Evolutionary conservation across 1,284 basidiomycete genomes (phyloP).

Genomic region (Ceratobasidium sp.): DNA sequence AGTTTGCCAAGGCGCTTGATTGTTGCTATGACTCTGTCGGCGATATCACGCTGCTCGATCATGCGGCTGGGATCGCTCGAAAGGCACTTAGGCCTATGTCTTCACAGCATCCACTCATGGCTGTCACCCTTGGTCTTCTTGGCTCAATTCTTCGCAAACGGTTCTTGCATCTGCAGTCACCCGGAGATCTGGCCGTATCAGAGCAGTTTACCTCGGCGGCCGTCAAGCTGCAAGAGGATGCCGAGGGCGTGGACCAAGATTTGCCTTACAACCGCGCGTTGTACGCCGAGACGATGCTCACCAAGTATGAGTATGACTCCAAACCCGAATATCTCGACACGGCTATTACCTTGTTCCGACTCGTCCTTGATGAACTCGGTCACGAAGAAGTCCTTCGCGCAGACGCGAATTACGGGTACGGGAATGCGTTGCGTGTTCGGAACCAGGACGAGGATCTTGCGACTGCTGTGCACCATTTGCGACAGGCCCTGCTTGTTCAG

Average conservation of each 20-base stretch:
- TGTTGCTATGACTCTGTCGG: too few species aligned
- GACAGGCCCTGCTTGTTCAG: not conserved
- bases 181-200: not conserved
- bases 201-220: not conserved
- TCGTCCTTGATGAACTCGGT: not conserved
- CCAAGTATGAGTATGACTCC: not conserved
- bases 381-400: not conserved
- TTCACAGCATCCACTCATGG: slow-evolving; percentile 2
- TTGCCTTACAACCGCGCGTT: slow-evolving; percentile 6
- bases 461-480: too few species aligned
- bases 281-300: not conserved
- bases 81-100: not conserved
- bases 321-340: too few species aligned
- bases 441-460: not conserved
- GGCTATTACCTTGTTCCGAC: not conserved
- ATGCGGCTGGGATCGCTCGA: too few species aligned
- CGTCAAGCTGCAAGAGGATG: not conserved
- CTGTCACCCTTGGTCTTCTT: not conserved
- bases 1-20: too few species aligned
- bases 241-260: not conserved
- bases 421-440: slow-evolving; percentile 2
- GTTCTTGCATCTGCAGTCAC: not conserved
- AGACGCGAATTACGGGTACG: not conserved
- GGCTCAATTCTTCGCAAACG: too few species aligned
- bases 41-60: too few species aligned